Evolutionary conservation across 345 rosid species (phyloP).

Genomic region (Lepidium sativum): DNA sequence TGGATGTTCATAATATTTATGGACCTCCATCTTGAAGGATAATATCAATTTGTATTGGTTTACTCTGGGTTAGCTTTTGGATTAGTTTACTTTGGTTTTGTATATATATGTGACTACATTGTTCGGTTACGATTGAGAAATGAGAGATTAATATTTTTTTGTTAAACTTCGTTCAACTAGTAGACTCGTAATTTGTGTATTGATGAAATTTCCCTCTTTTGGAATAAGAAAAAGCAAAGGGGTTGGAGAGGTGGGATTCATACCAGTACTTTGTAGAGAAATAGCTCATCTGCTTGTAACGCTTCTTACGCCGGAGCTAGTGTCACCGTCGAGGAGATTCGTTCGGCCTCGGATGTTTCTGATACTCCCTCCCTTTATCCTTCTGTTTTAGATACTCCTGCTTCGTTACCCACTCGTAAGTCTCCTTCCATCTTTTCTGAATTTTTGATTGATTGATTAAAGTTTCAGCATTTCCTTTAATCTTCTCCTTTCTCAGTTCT

Average conservation of each 20-base stretch:
- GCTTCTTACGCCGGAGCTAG: conserved; percentile 61
- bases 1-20: no score
- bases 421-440: not conserved
- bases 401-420: conserved; percentile 51
- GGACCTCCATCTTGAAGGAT: no score
- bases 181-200: not conserved
- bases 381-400: conserved; percentile 59
- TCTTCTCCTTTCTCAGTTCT: not conserved
- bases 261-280: conserved; percentile 70
- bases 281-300: conserved; percentile 53
- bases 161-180: no score
- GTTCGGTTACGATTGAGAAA: no score
- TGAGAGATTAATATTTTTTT: no score
- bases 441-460: not conserved
- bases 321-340: conserved; percentile 81
- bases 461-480: not conserved
- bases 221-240: conserved; percentile 37
- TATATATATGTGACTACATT: no score
- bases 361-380: conserved; percentile 75
- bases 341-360: conserved; percentile 70
- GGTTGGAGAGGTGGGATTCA: conserved; percentile 51
- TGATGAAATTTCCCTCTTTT: not conserved
- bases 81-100: no score
- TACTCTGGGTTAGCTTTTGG: no score
- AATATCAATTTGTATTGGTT: no score